Conservation (phyloP, 345 rosid genomes). For the Iberis pinnata region DNA sequence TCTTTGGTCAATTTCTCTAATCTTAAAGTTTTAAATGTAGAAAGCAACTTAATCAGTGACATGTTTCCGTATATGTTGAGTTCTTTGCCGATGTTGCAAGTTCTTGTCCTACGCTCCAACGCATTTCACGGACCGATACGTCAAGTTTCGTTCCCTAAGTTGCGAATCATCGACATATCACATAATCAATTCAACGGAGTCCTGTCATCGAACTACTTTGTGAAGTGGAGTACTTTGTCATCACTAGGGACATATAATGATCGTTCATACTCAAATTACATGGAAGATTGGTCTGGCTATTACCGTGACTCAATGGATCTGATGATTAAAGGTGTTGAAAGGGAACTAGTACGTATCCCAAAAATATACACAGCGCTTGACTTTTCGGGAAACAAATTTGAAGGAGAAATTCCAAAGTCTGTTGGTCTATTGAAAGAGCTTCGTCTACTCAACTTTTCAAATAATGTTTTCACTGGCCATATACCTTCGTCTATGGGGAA, state of each 20-base stretch:
- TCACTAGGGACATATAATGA: neutral
- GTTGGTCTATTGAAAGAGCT: neutral
- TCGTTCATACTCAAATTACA: neutral
- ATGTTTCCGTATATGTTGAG: neutral
- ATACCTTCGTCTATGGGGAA: constrained; percentile 1
- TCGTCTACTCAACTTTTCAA: neutral
- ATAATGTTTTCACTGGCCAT: neutral
- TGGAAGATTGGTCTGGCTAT: neutral
- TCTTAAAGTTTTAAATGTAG: neutral
- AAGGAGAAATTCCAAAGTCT: neutral
- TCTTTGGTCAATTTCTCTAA: neutral
- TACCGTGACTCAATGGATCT: neutral
- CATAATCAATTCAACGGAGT: neutral
- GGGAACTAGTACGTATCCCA: neutral
- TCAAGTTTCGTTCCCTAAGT: neutral
- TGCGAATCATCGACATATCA: constrained; percentile 4
- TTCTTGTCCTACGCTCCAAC: constrained; percentile 4
- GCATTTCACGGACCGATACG: constrained; percentile 6
- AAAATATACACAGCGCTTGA: neutral
- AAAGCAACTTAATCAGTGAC: neutral
- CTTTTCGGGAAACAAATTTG: neutral
- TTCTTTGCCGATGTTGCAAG: constrained; percentile 1
- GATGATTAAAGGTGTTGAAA: neutral
- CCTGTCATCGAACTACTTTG: neutral
- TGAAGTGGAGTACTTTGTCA: neutral